These are phyloP conservation scores for Prunella vulgaris DNA, from an alignment of 257 asterid genomes.

Conservation along the genomic window DNA sequence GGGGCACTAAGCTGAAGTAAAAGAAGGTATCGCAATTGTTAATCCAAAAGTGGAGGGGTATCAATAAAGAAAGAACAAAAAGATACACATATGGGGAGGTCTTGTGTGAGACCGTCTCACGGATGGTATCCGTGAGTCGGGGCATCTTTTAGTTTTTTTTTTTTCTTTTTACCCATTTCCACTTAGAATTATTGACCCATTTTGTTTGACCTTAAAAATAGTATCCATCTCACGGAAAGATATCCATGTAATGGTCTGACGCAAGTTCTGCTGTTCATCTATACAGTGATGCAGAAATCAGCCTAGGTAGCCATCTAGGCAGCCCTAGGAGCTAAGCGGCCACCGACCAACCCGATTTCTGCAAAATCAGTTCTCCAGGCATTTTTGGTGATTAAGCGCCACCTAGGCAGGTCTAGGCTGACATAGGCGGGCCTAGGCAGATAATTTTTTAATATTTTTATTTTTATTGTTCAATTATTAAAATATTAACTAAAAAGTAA, in stretches of 20 bases:
- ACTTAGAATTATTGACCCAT: background rate
- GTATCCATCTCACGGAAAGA: background rate
- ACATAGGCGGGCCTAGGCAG: no score
- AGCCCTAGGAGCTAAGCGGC: no score
- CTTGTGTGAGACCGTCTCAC: background rate
- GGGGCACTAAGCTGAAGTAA: background rate
- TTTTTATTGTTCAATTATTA: no score
- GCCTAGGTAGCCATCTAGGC: no score
- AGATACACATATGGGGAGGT: background rate
- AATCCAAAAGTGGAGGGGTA: background rate
- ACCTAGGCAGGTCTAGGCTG: no score
- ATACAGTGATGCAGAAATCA: no score
- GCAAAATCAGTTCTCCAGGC: no score
- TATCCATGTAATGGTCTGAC: background rate
- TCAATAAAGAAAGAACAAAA: background rate
- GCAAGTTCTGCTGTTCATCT: background rate
- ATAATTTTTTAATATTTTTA: no score
- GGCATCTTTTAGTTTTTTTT: background rate
- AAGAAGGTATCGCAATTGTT: background rate
- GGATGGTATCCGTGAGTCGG: background rate
- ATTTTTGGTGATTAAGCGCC: no score
- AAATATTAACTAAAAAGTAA: no score
- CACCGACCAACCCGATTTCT: no score
- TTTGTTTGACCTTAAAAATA: background rate
- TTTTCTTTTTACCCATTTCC: background rate